Conservation (phyloP, 257 asterid species). For the Rubia yunnanensis region DNA sequence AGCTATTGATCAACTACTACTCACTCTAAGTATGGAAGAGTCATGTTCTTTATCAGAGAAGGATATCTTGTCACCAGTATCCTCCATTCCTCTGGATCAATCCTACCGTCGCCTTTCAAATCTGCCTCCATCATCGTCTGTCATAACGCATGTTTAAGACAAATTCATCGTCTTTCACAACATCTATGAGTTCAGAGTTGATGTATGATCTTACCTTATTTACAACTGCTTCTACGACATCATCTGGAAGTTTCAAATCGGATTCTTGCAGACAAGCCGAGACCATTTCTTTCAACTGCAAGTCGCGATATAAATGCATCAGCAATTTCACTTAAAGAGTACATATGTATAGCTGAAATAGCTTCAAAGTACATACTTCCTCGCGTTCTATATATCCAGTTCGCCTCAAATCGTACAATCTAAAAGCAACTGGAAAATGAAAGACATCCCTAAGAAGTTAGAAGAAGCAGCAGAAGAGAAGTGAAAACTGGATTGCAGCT, state of each 20-base stretch:
- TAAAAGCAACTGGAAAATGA: constrained; percentile 59
- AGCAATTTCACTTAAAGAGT: neutral
- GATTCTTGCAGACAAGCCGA: constrained; percentile 67
- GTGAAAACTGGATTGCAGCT: neutral
- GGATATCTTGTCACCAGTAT: constrained; percentile 61
- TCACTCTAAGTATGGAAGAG: constrained; percentile 75
- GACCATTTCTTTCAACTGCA: constrained; percentile 76
- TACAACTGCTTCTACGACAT: constrained; percentile 49
- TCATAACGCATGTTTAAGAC: neutral
- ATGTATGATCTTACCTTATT: constrained; percentile 54
- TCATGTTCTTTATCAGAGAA: constrained; percentile 74
- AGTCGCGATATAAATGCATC: neutral
- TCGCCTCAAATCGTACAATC: constrained; percentile 65
- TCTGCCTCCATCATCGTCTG: constrained; percentile 71
- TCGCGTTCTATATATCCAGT: constrained; percentile 78
- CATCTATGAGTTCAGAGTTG: neutral
- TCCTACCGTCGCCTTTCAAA: constrained; percentile 69
- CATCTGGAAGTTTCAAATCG: constrained; percentile 59
- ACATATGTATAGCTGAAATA: neutral
- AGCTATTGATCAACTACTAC: constrained; percentile 7
- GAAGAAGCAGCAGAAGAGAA: neutral
- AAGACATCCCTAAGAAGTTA: neutral
- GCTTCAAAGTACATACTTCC: constrained; percentile 25
- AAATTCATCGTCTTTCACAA: neutral
- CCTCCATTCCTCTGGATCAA: constrained; percentile 80